phyloP scores from a whole-genome alignment of 129 eudicot genomes.

The Solidago caesia region DNA sequence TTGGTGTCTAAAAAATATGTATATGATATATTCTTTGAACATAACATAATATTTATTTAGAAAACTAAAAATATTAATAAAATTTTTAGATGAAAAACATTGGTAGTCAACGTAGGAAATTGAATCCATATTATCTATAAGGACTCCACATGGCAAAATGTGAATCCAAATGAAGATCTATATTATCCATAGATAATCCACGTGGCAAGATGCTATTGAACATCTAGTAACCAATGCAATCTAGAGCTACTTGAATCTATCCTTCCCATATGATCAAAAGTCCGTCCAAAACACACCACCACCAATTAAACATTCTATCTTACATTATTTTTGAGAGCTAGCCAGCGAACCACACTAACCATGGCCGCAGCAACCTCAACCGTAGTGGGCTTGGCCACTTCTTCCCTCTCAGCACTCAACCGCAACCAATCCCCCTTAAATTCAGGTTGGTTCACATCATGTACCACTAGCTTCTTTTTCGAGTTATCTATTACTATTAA shows the following conservation, averaged over 20 bases:
- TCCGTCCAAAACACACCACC: conserved; percentile 11
- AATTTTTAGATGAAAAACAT: no score
- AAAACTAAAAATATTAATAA: no score
- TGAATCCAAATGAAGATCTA: conserved; percentile 20
- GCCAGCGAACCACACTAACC: conserved; percentile 1
- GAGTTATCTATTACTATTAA: background rate
- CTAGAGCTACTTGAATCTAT: conserved; percentile 45
- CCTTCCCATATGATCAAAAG: conserved; percentile 37
- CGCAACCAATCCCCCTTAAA: conserved; percentile 45
- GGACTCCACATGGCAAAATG: conserved; percentile 28
- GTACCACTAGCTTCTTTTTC: background rate
- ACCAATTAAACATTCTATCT: background rate
- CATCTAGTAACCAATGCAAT: conserved; percentile 32
- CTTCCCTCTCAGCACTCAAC: conserved; percentile 48
- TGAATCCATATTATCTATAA: conserved; percentile 16
- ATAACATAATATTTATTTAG: no score
- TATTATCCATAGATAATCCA: conserved; percentile 60
- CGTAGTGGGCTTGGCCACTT: conserved; percentile 72
- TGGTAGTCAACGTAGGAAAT: no score
- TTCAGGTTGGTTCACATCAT: conserved; percentile 37
- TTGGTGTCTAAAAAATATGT: no score
- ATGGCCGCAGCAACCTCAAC: conserved; percentile 79
- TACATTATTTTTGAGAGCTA: background rate
- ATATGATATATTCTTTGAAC: no score
- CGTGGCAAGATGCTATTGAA: conserved; percentile 62